These are phyloP conservation scores for Plasmodium cynomolgi DNA, from an alignment of 169 alveolate species.

Conservation along the genomic window DNA sequence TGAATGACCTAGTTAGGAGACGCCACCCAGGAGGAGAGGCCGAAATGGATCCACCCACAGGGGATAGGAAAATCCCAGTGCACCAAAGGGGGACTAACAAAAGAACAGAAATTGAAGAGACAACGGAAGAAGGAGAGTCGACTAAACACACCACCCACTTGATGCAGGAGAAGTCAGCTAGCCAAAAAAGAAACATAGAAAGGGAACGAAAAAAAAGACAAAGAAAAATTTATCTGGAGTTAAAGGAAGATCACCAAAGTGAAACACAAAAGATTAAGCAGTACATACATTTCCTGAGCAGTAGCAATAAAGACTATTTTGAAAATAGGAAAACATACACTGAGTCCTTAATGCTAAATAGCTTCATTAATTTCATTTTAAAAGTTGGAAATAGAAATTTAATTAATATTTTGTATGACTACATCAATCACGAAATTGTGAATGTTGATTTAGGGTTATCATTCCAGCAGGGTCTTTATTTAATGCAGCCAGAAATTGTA, in stretches of 20 bases:
- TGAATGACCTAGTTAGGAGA: background rate
- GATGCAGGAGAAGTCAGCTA: background rate
- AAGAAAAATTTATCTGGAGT: background rate
- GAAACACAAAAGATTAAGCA: background rate
- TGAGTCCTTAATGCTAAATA: background rate
- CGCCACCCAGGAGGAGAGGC: background rate
- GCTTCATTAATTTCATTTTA: background rate
- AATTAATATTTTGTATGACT: constrained; percentile 4
- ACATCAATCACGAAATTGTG: constrained; percentile 17
- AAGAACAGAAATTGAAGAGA: background rate
- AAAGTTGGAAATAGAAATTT: constrained; percentile 10
- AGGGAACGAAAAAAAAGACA: background rate
- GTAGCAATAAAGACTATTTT: constrained; percentile 1
- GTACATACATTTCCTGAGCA: constrained; percentile 19
- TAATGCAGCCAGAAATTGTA: background rate
- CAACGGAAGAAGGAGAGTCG: too few relatives aligned
- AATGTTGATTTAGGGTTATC: background rate
- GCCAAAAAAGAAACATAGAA: background rate
- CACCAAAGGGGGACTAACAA: background rate
- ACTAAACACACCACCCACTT: background rate
- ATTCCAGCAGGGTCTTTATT: background rate
- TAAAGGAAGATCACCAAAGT: background rate
- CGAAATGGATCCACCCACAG: too few relatives aligned
- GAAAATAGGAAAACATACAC: constrained; percentile 20
- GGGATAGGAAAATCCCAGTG: background rate